Evolutionary conservation across 108 stramenopile species (phyloP).

Genomic region (Cyclostephanos tholiformis): DNA sequence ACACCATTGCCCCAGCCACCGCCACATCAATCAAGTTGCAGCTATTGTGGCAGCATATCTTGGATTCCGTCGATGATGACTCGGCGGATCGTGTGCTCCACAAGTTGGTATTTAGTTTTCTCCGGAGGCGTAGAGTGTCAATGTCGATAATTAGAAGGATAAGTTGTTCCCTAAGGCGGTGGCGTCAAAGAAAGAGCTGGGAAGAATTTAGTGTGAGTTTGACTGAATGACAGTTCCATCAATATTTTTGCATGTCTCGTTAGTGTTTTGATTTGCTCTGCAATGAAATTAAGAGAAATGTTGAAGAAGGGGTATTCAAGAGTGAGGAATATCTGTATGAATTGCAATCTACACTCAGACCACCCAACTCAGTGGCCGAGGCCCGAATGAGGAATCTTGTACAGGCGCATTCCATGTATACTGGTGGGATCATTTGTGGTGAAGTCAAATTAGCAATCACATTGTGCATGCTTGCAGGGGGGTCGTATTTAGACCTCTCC

Average conservation of each 20-base stretch:
- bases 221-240: constrained; percentile 3
- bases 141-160: too few species aligned
- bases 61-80: not conserved
- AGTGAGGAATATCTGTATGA: constrained; percentile 21
- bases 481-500: constrained; percentile 25
- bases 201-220: not conserved
- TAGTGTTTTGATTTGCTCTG: constrained; percentile 19
- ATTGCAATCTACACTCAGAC: not conserved
- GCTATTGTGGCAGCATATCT: too few species aligned
- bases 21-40: too few species aligned
- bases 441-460: constrained; percentile 31
- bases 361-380: not conserved
- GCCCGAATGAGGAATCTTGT: not conserved
- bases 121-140: too few species aligned
- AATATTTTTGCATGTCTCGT: constrained; percentile 24
- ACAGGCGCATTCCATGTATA: constrained; percentile 6
- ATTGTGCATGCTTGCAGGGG: too few species aligned
- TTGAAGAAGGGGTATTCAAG: constrained; percentile 16
- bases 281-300: constrained; percentile 16
- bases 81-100: not conserved
- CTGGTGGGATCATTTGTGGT: constrained; percentile 23
- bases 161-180: not conserved
- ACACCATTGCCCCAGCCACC: too few species aligned
- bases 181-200: not conserved
- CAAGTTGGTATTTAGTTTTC: too few species aligned